Conservation (phyloP, 2,329 filamentous ascomycete species). For the Zymoseptoria tritici region DNA sequence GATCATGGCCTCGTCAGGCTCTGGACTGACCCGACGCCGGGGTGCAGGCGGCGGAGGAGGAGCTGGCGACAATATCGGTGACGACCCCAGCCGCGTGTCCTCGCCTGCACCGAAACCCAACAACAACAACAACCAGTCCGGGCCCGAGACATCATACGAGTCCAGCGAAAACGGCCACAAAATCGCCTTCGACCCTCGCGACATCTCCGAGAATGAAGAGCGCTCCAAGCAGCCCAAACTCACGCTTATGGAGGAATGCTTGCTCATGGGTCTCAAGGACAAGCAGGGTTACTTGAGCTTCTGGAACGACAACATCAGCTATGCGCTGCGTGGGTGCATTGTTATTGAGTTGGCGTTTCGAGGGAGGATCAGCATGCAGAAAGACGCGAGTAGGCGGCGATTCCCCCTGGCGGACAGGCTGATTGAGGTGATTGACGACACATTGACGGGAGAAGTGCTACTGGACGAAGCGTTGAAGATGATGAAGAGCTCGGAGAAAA, state of each 20-base stretch:
- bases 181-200: slow-evolving; percentile 93
- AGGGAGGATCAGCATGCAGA: slow-evolving; percentile 96
- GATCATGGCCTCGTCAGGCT: slow-evolving; percentile 61
- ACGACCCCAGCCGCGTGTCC: slow-evolving; percentile 57
- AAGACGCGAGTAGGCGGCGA: slow-evolving; percentile 81
- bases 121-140: slow-evolving; percentile 44
- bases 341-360: slow-evolving; percentile 95
- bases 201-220: slow-evolving; percentile 95
- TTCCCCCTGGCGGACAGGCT: slow-evolving; percentile 88
- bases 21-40: slow-evolving; percentile 63
- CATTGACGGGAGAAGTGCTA: slow-evolving; percentile 90
- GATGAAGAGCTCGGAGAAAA: slow-evolving; percentile 99
- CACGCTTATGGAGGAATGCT: slow-evolving; percentile 96
- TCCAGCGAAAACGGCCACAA: slow-evolving; percentile 87
- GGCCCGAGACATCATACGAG: slow-evolving; percentile 77
- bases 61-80: slow-evolving; percentile 55
- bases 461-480: slow-evolving; percentile 97
- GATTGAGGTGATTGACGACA: slow-evolving; percentile 96
- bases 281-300: slow-evolving; percentile 99
- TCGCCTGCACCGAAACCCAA: slow-evolving; percentile 58
- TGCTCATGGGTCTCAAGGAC: slow-evolving; percentile 92
- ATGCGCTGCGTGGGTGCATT: slow-evolving; percentile 93
- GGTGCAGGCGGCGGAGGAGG: slow-evolving; percentile 53
- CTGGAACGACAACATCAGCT: slow-evolving; percentile 99
- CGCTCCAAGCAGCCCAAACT: slow-evolving; percentile 96